phyloP scores from a whole-genome alignment of 108 stramenopile species.

The Cyclotella baltica region DNA sequence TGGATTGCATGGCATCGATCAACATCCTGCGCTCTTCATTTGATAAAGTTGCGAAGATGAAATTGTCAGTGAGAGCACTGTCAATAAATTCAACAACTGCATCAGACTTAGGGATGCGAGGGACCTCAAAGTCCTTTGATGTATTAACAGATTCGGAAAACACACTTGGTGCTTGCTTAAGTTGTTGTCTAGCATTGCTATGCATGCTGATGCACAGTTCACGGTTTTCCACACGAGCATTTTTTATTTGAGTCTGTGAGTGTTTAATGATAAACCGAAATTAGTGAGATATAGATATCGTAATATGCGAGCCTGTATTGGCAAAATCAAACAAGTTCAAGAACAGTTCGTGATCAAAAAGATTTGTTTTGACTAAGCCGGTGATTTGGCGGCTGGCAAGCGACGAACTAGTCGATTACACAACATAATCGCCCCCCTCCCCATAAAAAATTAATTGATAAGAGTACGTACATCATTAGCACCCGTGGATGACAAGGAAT shows the following conservation, averaged over 20 bases:
- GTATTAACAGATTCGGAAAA: constrained; percentile 84
- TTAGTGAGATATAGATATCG: too few relatives aligned
- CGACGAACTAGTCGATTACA: neutral
- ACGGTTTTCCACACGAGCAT: constrained; percentile 61
- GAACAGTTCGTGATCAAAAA: too few relatives aligned
- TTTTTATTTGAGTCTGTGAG: constrained; percentile 15
- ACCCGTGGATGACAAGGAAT: neutral
- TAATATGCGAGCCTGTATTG: too few relatives aligned
- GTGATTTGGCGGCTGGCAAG: too few relatives aligned
- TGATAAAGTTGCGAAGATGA: constrained; percentile 85
- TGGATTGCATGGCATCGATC: constrained; percentile 90
- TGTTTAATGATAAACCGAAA: neutral
- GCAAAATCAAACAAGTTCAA: too few relatives aligned
- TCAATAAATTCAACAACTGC: constrained; percentile 86
- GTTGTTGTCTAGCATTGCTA: constrained; percentile 65
- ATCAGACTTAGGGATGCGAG: constrained; percentile 77
- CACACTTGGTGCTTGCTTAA: constrained; percentile 84
- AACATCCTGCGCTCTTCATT: constrained; percentile 74
- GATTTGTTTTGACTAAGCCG: too few relatives aligned
- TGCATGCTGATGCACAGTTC: constrained; percentile 83
- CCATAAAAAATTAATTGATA: too few relatives aligned
- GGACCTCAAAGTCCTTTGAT: constrained; percentile 73
- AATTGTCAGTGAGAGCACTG: constrained; percentile 82
- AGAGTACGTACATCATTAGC: too few relatives aligned
- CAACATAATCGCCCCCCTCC: neutral